These are phyloP conservation scores for Cystofilobasidium macerans DNA, from an alignment of 768 basidiomycete genomes.

Conservation along the genomic window DNA sequence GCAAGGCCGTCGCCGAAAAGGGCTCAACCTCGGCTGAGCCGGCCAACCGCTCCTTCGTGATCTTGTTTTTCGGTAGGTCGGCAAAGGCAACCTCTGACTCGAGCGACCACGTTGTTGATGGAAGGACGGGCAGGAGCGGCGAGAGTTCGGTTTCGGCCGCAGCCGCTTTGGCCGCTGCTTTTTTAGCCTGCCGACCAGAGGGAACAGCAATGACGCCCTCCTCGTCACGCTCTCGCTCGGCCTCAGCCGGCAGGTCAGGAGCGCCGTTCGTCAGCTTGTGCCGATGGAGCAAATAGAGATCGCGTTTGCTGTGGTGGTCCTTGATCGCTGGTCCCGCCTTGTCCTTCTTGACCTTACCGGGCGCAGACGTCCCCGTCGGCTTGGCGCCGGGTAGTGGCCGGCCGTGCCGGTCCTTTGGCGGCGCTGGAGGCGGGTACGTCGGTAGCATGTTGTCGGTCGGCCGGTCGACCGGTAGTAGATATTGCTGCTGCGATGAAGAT, in stretches of 20 bases:
- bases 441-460: slow-evolving; percentile 2
- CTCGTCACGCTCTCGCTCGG: background rate
- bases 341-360: too few relatives aligned
- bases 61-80: slow-evolving; percentile 14
- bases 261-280: background rate
- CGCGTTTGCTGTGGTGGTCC: slow-evolving; percentile 1
- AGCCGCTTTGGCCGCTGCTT: too few relatives aligned
- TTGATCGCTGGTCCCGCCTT: background rate
- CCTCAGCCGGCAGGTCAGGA: too few relatives aligned
- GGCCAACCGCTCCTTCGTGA: slow-evolving; percentile 4
- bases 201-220: background rate
- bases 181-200: too few relatives aligned
- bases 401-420: background rate
- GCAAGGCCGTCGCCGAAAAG: slow-evolving; percentile 32
- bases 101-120: slow-evolving; percentile 18
- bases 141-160: slow-evolving; percentile 1
- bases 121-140: background rate
- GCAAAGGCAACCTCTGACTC: background rate
- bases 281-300: slow-evolving; percentile 1
- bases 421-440: slow-evolving; percentile 9
- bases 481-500: background rate
- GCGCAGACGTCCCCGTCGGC: background rate
- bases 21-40: slow-evolving; percentile 27
- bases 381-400: background rate
- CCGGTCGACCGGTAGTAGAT: background rate